phyloP scores from a whole-genome alignment of 2,329 filamentous ascomycete species.

The Aspergillus luchuensis region DNA sequence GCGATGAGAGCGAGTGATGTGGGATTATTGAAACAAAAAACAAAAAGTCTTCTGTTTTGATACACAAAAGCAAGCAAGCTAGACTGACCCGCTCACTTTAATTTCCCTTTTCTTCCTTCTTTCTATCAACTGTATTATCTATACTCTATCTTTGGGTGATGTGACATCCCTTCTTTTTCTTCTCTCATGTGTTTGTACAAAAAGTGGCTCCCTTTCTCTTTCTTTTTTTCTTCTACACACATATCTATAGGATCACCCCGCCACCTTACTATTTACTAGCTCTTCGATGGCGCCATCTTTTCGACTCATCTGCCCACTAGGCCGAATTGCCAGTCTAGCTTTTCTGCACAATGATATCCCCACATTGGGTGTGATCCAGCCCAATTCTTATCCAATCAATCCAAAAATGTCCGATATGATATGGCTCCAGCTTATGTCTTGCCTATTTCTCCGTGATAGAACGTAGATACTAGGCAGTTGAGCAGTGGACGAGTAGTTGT shows the following conservation, averaged over 20 bases:
- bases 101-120: neutral
- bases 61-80: neutral
- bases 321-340: neutral
- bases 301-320: neutral
- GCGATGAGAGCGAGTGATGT: slow-evolving; percentile 16
- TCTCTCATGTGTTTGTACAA: neutral
- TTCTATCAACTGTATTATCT: slow-evolving; percentile 20
- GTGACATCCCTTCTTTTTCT: slow-evolving; percentile 1
- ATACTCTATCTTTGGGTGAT: neutral
- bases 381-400: neutral
- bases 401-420: neutral
- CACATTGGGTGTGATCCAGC: neutral
- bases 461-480: neutral
- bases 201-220: neutral
- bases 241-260: too few relatives aligned
- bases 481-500: neutral
- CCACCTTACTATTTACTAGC: neutral
- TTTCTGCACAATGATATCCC: neutral
- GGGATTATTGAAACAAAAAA: neutral
- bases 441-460: too few relatives aligned
- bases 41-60: neutral
- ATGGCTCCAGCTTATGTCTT: neutral
- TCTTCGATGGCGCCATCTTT: neutral
- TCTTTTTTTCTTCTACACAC: neutral
- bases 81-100: neutral